Percentiles rank a stretch among this genome's conserved stretches.
Evolutionary conservation across 2,329 filamentous ascomycete species (phyloP).

Genomic region (Sporothrix curviconia): DNA sequence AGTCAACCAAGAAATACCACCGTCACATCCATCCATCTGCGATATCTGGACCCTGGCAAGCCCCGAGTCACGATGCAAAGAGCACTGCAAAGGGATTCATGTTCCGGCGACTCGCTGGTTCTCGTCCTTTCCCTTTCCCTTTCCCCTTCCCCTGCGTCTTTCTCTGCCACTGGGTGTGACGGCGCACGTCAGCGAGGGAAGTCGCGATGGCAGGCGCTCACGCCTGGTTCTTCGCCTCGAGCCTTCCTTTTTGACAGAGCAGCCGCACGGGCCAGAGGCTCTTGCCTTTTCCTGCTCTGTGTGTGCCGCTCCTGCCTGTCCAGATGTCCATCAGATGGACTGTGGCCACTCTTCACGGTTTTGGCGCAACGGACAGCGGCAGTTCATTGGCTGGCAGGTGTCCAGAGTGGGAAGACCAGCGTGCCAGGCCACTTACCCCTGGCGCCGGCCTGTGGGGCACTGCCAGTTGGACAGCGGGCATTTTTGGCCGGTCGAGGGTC

Average conservation of each 20-base stretch:
- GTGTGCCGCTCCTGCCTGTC: neutral
- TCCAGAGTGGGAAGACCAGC: neutral
- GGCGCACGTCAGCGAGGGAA: neutral
- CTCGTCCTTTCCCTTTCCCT: neutral
- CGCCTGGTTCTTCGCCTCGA: neutral
- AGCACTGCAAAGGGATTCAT: neutral
- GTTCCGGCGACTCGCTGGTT: neutral
- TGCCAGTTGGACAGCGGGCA: neutral
- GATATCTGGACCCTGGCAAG: too few relatives aligned
- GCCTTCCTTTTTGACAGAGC: neutral
- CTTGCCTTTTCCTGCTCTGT: neutral
- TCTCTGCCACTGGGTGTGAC: neutral
- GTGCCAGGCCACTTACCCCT: neutral
- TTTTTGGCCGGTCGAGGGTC: neutral
- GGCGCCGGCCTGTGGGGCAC: constrained; percentile 2
- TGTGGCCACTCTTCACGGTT: neutral
- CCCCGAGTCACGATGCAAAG: neutral
- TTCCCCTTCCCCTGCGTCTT: neutral
- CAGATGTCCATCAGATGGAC: neutral
- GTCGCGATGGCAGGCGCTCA: neutral
- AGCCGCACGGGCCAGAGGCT: neutral
- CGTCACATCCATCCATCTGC: neutral
- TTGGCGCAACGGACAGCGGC: neutral
- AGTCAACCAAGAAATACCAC: neutral
- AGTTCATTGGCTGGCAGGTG: constrained; percentile 7